Base-by-base conservation (phyloP, 495 filamentous ascomycete genomes). In the Talaromyces thailandensis region DNA sequence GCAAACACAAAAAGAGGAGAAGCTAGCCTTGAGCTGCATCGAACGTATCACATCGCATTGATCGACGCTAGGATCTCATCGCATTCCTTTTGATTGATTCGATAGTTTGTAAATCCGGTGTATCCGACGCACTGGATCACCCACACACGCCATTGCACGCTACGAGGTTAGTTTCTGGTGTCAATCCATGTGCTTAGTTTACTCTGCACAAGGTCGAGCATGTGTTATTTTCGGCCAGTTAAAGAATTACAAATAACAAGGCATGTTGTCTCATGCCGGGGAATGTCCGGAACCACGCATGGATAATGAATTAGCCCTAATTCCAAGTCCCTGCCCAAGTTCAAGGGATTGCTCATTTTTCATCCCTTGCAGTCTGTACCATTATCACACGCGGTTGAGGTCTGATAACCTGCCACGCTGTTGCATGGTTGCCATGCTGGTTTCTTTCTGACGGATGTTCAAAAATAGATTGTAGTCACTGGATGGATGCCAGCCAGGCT, bases 251-350 rank as follows among this genome's bases (percentile, higher is more conserved):
- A 28, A 26, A 53, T 6, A 53, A 28, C 24, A 24, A 21, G 1
- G 50, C 50, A 24, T 5, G 40, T 45, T 45, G 40, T 18, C 16
- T 12, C n/a, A 48, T 48, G 43, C 43, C 18, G 43, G n/a, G 43
- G 43, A 48, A 48, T 21, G 18, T 21, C 43, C n/a, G 43, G 18
- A 8, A 18, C 5, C 52, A 18, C 52, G 52, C 16, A 18, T 8
- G 23, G 18, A 25, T 57, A n/a, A n/a, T n/a, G n/a, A n/a, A 55
- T 57, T 35, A 57, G 55, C 28, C 55, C 55, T 57, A 57, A 57
- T 35, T 57, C 55, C 26, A 21, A 26, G 35, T 40, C 9, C 4
- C 14, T 14, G 5, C 8, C 14, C 35, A 40, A 35, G 9, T 35
- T 18, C 23, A 26, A 52, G 50, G 50, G 11, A 52, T 3, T n/a